Evolutionary conservation across 2,329 filamentous ascomycete genomes (phyloP).

Genomic region (Cytospora piceicola): DNA sequence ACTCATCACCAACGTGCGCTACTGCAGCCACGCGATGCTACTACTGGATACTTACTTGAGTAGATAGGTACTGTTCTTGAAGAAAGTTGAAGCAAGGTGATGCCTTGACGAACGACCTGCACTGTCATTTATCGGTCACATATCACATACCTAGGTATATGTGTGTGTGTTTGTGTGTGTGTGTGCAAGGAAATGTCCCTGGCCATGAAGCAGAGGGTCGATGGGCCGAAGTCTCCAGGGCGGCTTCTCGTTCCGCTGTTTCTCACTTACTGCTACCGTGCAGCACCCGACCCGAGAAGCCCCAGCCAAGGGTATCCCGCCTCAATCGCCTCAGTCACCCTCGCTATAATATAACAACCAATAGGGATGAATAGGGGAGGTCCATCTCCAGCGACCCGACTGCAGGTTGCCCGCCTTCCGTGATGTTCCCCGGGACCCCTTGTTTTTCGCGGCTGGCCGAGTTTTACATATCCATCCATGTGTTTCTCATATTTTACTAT

Average conservation of each 20-base stretch:
- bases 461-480: neutral
- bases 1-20: neutral
- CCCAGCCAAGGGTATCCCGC: neutral
- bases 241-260: too few species aligned
- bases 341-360: neutral
- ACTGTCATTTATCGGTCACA: too few species aligned
- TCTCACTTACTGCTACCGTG: neutral
- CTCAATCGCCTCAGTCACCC: neutral
- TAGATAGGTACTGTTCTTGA: too few species aligned
- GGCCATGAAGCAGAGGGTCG: too few species aligned
- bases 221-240: too few species aligned
- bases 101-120: too few species aligned
- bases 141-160: too few species aligned
- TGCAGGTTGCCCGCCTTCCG: conserved; percentile 28
- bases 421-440: conserved; percentile 26
- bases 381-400: conserved; percentile 10
- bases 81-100: too few species aligned
- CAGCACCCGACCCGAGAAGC: neutral
- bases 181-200: too few species aligned
- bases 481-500: neutral
- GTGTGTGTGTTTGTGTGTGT: too few species aligned
- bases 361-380: neutral
- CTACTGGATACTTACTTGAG: too few species aligned
- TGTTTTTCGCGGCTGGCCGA: neutral
- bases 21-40: neutral